Conservation (phyloP, 805 yeast species). For the Ogataea trehaloabstinens region DNA sequence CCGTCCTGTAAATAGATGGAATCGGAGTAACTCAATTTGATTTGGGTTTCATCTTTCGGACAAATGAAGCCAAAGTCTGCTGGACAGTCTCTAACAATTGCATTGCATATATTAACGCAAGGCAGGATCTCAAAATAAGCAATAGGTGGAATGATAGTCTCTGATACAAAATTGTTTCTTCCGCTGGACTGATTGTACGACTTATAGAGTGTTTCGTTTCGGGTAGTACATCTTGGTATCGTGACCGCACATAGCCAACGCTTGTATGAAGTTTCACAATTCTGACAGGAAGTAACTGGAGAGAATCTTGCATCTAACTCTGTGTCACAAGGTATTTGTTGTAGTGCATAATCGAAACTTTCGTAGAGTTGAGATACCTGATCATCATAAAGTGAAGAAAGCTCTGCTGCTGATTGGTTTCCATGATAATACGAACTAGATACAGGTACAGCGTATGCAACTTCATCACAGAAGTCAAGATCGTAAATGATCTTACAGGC, state of each 20-base stretch:
- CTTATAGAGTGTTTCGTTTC: conserved; percentile 41
- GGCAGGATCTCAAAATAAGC: conserved; percentile 81
- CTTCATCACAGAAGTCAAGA: conserved; percentile 72
- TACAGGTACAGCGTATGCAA: conserved; percentile 85
- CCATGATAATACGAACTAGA: conserved; percentile 27
- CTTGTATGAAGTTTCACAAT: conserved; percentile 70
- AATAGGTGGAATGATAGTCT: conserved; percentile 49
- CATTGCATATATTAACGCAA: conserved; percentile 76
- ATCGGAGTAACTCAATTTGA: conserved; percentile 38
- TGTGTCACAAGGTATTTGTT: conserved; percentile 73
- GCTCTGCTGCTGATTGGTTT: conserved; percentile 29
- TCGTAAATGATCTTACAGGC: conserved; percentile 75
- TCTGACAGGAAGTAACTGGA: conserved; percentile 67
- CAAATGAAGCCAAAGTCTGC: conserved; percentile 71
- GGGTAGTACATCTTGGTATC: conserved; percentile 80
- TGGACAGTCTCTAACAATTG: conserved; percentile 83
- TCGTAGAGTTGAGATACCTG: conserved; percentile 53
- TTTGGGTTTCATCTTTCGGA: conserved; percentile 46
- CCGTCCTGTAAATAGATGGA: conserved; percentile 35
- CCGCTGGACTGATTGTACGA: conserved; percentile 48
- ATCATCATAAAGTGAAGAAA: conserved; percentile 57
- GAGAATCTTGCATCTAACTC: conserved; percentile 67
- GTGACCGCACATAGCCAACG: conserved; percentile 89
- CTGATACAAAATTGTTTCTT: conserved; percentile 59
- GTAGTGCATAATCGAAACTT: conserved; percentile 74